Base-by-base conservation (phyloP, 306 rosid genomes). In the Purshia tridentata region DNA sequence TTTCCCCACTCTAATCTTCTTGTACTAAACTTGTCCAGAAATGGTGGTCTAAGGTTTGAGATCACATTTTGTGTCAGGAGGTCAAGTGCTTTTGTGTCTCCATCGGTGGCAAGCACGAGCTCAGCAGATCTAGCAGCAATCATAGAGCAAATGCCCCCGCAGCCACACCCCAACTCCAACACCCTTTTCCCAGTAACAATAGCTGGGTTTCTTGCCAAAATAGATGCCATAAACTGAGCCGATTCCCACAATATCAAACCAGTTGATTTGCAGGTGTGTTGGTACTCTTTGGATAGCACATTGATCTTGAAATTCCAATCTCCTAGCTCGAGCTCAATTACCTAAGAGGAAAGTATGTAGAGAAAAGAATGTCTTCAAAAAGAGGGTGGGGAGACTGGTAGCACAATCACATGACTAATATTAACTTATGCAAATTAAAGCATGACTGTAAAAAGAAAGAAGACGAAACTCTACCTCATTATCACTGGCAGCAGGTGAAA, bases 171-270 rank as follows among this genome's bases (percentile, higher is more conserved):
- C 73, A 94, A 83, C 79, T 94, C 97, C 78, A 94, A 77, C 29
- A 91, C 96, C 81, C 84, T 85, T 84, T 88, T 91, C 45, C 94
- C 86, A 3, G 94, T 69, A 75, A 89, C 87, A 23, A 93, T 86
- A 13, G 69, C 46, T 53, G 96, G 95, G 76, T 94, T 94, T 85
- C 80, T 86, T 50, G 84, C 91, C 51, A 91, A 82, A 67, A 94
- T 71, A 6, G 92, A 85, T 64, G 97, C 96, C 96, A 91, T 88
- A 69, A 94, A 82, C 51, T 88, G 91, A 73, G 97, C 96, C 0
- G 97, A 91, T 85, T 94, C 99, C 97, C 99, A 94, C 22, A 94
- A 83, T 92, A 91, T 94, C 74, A 91, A 80, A 53, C 97, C 98
- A 4, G 98, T 91, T 46, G 96, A 91, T 81, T 84, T 93, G 91